A percentile compares a stretch with the other conserved stretches of the same genome.
Conservation (phyloP, 352 stramenopile genomes). For the Pythium dissotocum region DNA sequence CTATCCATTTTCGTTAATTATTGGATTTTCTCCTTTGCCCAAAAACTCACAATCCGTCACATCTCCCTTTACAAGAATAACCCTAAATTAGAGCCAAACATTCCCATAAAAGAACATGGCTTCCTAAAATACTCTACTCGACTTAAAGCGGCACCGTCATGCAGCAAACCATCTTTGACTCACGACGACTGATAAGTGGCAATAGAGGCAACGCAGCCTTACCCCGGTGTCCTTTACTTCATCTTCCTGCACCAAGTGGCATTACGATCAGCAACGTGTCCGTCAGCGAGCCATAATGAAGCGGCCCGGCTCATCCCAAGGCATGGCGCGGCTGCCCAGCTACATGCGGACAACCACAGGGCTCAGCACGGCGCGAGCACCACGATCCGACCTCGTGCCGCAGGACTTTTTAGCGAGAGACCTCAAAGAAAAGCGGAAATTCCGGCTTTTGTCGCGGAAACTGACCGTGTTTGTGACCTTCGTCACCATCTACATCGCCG, state of each 20-base stretch:
- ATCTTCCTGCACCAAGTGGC: too few species aligned
- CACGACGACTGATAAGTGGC: background rate
- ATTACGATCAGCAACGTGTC: too few species aligned
- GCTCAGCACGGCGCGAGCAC: conserved; percentile 18
- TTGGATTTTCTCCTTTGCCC: conserved; percentile 6
- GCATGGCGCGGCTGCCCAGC: conserved; percentile 50
- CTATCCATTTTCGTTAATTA: conserved; percentile 8
- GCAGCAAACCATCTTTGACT: background rate
- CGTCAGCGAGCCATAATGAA: background rate
- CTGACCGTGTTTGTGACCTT: conserved; percentile 68
- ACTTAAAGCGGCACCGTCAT: background rate
- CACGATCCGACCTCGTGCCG: conserved; percentile 34
- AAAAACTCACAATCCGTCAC: background rate
- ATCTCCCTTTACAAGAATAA: conserved; percentile 20
- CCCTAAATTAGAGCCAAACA: background rate
- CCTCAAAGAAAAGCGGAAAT: conserved; percentile 73
- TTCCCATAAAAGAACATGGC: conserved; percentile 12
- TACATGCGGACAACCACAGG: conserved; percentile 35
- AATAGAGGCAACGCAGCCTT: too few species aligned
- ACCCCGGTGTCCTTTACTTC: too few species aligned
- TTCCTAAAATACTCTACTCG: background rate
- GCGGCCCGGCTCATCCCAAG: conserved; percentile 15
- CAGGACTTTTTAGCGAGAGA: conserved; percentile 58
- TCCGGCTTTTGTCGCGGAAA: conserved; percentile 62
- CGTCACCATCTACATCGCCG: conserved; percentile 57